Evolutionary conservation across 2,329 filamentous ascomycete species (phyloP).

Genomic region (Monosporascus sp.): DNA sequence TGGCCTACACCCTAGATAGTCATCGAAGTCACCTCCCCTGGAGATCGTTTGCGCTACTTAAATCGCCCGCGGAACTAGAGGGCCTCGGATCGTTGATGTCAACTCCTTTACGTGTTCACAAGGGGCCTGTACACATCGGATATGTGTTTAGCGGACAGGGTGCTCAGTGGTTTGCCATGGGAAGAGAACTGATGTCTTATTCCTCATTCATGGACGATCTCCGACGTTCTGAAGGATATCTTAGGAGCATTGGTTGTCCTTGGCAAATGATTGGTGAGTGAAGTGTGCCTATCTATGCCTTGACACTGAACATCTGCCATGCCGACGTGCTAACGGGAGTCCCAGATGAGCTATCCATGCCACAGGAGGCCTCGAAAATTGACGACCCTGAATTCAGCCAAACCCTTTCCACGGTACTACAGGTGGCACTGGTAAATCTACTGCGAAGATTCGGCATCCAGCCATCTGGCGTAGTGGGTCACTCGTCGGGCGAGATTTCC

Average conservation of each 20-base stretch:
- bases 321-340: too few species aligned
- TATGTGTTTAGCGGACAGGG: conserved; percentile 33
- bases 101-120: conserved; percentile 1
- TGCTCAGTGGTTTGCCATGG: conserved; percentile 32
- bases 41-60: conserved; percentile 9
- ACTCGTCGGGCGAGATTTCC: conserved; percentile 35
- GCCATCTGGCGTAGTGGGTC: conserved; percentile 27
- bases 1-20: conserved; percentile 15
- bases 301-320: too few species aligned
- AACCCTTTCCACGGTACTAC: conserved; percentile 37
- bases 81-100: not conserved
- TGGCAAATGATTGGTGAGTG: conserved; percentile 11
- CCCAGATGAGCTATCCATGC: conserved; percentile 11
- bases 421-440: conserved; percentile 35
- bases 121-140: not conserved
- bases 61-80: conserved; percentile 1
- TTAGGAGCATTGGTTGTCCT: conserved; percentile 2
- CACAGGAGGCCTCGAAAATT: conserved; percentile 6
- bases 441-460: conserved; percentile 24
- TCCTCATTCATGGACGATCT: conserved; percentile 14
- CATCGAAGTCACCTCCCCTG: conserved; percentile 8
- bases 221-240: conserved; percentile 1
- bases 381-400: conserved; percentile 28
- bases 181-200: conserved; percentile 21
- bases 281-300: not conserved